Evolutionary conservation across 228 moss, liverwort and hornwort genomes (phyloP), one percentile per base, ranked within the genome.

Genomic region (Sphagnum fallax): DNA sequence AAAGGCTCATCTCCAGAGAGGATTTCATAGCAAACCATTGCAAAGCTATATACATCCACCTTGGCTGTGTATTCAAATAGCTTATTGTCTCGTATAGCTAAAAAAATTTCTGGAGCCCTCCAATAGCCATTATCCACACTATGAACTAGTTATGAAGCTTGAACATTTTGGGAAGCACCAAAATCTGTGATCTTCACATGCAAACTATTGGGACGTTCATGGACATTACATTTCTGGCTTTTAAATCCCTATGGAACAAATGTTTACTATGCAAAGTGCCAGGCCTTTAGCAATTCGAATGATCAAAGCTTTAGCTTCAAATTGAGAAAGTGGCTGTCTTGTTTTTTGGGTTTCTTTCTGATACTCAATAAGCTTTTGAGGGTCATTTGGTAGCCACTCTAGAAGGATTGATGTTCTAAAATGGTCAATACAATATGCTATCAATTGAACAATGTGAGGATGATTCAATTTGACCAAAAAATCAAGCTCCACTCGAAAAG

Each of bases 11-110:
- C 68, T 5, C 83, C 83, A 2, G 83, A 80, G 6, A 83, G 14
- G 0, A 83, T 79, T 47, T 83, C 83, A 7, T 48, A 83, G 51
- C 77, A 80, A 49, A 70, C 49, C 83, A 83, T 80, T 65, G 48
- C 75, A 72, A 80, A 83, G 72, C 83, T 83, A 67, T 77, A 83
- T 6, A 77, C 73, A 48, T 83, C 83, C 8, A 70, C 57, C 47
- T 80, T 80, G 5, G 83, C 72, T 60, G 16, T 32, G 52, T 57
- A 57, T 13, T 57, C 57, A 57, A 57, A 8, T 1, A 8, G 55
- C 13, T 57, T 57, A 9, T 57, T 57, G 10, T 57, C 57, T 2
- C 2, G 1, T 4, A 57, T 9, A 8, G 57, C 62, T 7, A 1
- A 4, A 47, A 65, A 47, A 47, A 5, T 3, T 14, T 65, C 65